Evolutionary conservation across 78 protist genomes (phyloP).

Genomic region (Planoprotostelium fungivorum): DNA sequence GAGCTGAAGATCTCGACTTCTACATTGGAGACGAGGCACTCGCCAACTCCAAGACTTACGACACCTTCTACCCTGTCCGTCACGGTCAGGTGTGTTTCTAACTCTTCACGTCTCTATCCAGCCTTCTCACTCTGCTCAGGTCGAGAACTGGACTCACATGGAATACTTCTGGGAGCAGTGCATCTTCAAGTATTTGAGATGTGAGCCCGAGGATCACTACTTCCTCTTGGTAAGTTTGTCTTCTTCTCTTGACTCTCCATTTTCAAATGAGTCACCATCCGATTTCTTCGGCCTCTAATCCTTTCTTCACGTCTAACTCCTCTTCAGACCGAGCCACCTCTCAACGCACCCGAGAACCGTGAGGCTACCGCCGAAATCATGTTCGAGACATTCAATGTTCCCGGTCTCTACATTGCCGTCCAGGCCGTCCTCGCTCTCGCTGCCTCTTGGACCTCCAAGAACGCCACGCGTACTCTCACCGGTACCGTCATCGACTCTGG

Average conservation of each 20-base stretch:
- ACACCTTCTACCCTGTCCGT: constrained; percentile 80
- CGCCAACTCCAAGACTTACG: constrained; percentile 65
- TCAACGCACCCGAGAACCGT: constrained; percentile 99
- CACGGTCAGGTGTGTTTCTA: constrained; percentile 91
- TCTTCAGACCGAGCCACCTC: constrained; percentile 96
- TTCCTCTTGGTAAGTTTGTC: constrained; percentile 74
- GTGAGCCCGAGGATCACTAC: constrained; percentile 98
- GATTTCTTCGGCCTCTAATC: background rate
- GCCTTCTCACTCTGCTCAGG: background rate
- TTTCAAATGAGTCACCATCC: background rate
- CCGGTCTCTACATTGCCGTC: constrained; percentile 97
- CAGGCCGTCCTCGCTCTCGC: constrained; percentile 99
- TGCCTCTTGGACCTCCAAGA: constrained; percentile 78
- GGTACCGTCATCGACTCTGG: constrained; percentile 99
- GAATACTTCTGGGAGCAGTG: constrained; percentile 97
- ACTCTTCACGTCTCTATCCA: constrained; percentile 71
- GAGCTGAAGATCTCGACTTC: constrained; percentile 97
- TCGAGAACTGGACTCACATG: constrained; percentile 97
- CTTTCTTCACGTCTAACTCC: background rate
- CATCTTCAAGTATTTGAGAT: constrained; percentile 94
- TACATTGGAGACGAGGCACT: constrained; percentile 93
- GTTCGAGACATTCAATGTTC: constrained; percentile 99
- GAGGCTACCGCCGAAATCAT: constrained; percentile 98
- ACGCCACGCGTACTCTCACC: constrained; percentile 73
- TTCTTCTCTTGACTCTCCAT: background rate